phyloP scores from a whole-genome alignment of 495 filamentous ascomycete genomes.

The Extremus antarcticus region DNA sequence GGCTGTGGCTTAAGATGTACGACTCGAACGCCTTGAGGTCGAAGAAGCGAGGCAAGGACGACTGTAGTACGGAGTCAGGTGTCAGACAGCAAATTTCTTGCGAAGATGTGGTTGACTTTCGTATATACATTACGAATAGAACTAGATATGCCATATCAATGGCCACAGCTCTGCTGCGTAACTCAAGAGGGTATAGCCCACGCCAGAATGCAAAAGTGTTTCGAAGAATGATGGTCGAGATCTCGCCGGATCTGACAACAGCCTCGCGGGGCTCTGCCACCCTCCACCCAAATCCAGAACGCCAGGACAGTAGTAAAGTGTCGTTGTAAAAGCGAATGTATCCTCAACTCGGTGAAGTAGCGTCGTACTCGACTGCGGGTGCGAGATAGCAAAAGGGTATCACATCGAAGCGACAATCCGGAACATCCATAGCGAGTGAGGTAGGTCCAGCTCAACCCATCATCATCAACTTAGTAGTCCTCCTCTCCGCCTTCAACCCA shows the following conservation, averaged over 20 bases:
- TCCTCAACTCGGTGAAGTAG: no score
- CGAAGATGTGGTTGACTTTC: not conserved
- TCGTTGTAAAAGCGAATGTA: no score
- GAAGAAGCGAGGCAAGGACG: not conserved
- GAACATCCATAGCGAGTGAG: no score
- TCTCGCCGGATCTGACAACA: no score
- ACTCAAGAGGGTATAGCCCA: not conserved
- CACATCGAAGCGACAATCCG: no score
- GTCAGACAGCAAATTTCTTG: not conserved
- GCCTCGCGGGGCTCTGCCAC: no score
- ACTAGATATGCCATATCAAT: not conserved
- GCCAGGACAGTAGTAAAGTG: no score
- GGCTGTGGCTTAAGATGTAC: not conserved
- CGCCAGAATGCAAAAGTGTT: not conserved
- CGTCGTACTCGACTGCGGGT: no score
- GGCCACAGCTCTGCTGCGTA: not conserved
- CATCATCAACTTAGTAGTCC: slow-evolving; percentile 22
- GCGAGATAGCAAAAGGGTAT: no score
- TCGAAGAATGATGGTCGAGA: no score
- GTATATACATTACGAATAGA: slow-evolving; percentile 11
- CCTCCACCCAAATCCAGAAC: no score
- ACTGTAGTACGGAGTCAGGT: not conserved
- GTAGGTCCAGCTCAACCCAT: not conserved
- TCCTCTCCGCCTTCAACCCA: slow-evolving; percentile 18
- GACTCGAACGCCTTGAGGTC: not conserved